A percentile compares a stretch with the other conserved stretches of the same genome.
phyloP scores from a whole-genome alignment of 352 stramenopile species.

The Globisporangium parvum region DNA sequence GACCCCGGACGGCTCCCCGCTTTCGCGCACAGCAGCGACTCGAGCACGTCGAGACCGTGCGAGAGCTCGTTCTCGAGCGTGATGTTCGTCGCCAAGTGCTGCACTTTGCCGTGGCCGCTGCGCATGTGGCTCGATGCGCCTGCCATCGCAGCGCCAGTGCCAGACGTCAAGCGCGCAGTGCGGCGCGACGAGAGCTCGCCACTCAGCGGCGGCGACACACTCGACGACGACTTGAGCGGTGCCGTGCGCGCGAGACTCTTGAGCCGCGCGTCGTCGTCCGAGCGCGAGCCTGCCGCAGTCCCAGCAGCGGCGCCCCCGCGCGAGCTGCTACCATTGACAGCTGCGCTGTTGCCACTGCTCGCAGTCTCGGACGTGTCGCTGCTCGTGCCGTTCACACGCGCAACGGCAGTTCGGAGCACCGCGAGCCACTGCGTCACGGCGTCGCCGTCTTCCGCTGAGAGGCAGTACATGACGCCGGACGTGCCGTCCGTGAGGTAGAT shows the following conservation, averaged over 20 bases:
- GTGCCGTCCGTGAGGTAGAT: slow-evolving; percentile 79
- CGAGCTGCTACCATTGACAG: no score
- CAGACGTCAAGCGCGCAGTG: slow-evolving; percentile 1
- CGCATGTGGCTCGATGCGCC: slow-evolving; percentile 18
- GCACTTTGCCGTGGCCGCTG: slow-evolving; percentile 28
- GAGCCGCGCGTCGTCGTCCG: slow-evolving; percentile 3
- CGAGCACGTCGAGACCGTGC: slow-evolving; percentile 55
- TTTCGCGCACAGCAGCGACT: slow-evolving; percentile 43
- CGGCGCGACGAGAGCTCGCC: background rate
- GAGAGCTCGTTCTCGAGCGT: slow-evolving; percentile 73
- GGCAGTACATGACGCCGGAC: slow-evolving; percentile 76
- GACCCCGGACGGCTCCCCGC: background rate
- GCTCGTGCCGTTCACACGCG: slow-evolving; percentile 13
- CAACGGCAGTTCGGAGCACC: slow-evolving; percentile 51
- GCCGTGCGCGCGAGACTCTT: background rate
- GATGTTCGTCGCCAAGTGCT: slow-evolving; percentile 64
- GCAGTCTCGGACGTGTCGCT: no score
- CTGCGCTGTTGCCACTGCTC: no score
- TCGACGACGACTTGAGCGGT: slow-evolving; percentile 4
- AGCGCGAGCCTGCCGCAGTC: no score
- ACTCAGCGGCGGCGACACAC: background rate
- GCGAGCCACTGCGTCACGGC: slow-evolving; percentile 70
- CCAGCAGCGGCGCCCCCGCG: no score
- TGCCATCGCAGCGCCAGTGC: slow-evolving; percentile 19
- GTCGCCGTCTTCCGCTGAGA: slow-evolving; percentile 64